Base-by-base conservation (phyloP, 2,329 filamentous ascomycete species). In the Hymenotorrendiella dingleyae region DNA sequence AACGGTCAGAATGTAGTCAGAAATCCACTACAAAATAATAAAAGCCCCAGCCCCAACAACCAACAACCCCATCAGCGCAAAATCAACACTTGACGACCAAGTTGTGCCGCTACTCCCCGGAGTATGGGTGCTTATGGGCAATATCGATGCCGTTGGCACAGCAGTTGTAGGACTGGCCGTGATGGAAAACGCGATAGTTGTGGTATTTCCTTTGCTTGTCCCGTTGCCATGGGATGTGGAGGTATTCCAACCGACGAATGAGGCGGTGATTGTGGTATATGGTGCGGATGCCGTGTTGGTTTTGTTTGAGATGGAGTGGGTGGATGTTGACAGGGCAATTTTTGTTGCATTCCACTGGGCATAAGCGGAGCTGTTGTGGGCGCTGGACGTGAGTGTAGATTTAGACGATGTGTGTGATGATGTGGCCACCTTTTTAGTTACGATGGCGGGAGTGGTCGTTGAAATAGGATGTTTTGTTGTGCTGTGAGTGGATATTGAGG, bases 51-150 rank as follows among this genome's bases (percentile, higher is more conserved):
- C 36, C 14, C 24, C 28, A n/a, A 41, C 21, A 17, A 35, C 8
- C 21, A 23, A 16, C 38, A 41, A 11, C 3, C 38, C 28, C 10
- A 41, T 20, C 16, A 41, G 9, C 20, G 29, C 26, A 19, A 34
- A 41, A 20, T 41, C 22, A 20, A 41, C 28, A 34, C 28, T 33
- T 17, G 16, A 24, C 21, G 17, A 23, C 38, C 38, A 41, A 17
- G 26, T n/a, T 8, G 17, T 14, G 6, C 34, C 37, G 6, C 19
- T n/a, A 12, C 9, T 4, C 8, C 19, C 7, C 1, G 37, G 12
- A 14, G 27, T 10, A 4, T 26, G 14, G 16, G 20, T 23, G 5
- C 11, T 12, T 16, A 26, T 14, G 17, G 17, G 6, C 22, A 27
- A 21, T 14, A 16, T 37, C 4, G 35, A 37, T 21, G 36, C 27